A percentile compares a stretch with the other conserved stretches of the same genome.
These are phyloP conservation scores for Trichoderma atrobrunneum DNA, from an alignment of 2,329 filamentous ascomycete genomes.

Conservation along the genomic window DNA sequence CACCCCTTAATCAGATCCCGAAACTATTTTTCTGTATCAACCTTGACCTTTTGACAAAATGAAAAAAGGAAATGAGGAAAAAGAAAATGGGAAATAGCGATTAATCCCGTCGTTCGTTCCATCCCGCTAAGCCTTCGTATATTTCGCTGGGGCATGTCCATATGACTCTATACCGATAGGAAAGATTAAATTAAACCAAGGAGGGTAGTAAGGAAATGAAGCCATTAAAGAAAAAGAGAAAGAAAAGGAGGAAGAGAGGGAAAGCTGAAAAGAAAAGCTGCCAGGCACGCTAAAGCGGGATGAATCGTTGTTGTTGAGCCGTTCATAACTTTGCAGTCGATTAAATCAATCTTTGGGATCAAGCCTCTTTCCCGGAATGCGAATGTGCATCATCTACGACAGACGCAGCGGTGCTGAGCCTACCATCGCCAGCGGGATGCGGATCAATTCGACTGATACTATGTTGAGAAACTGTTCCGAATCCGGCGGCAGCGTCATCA, in stretches of 20 bases:
- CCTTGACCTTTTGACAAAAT: slow-evolving; percentile 11
- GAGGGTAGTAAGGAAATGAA: not conserved
- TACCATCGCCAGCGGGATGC: slow-evolving; percentile 41
- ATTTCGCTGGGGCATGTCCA: slow-evolving; percentile 1
- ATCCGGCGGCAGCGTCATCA: slow-evolving; percentile 52
- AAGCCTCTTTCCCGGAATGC: not conserved
- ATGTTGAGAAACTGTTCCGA: slow-evolving; percentile 57
- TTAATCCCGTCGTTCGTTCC: not conserved
- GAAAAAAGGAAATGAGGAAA: not conserved
- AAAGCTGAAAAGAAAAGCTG: not conserved
- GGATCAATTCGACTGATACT: slow-evolving; percentile 56
- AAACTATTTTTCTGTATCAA: slow-evolving; percentile 18
- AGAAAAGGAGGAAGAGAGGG: not conserved
- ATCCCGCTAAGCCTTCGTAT: not conserved
- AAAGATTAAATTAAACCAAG: slow-evolving; percentile 9
- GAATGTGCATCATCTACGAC: slow-evolving; percentile 44
- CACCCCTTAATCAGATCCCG: not conserved
- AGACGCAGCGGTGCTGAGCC: slow-evolving; percentile 55
- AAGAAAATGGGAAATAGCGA: not conserved
- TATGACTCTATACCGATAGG: slow-evolving; percentile 3
- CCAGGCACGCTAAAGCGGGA: slow-evolving; percentile 6
- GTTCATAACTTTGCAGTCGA: not conserved
- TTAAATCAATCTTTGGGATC: not conserved
- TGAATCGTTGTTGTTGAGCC: not conserved
- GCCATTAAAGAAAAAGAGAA: not conserved